phyloP scores from a whole-genome alignment of 768 basidiomycete genomes.

The Leccinum incarnatum region DNA sequence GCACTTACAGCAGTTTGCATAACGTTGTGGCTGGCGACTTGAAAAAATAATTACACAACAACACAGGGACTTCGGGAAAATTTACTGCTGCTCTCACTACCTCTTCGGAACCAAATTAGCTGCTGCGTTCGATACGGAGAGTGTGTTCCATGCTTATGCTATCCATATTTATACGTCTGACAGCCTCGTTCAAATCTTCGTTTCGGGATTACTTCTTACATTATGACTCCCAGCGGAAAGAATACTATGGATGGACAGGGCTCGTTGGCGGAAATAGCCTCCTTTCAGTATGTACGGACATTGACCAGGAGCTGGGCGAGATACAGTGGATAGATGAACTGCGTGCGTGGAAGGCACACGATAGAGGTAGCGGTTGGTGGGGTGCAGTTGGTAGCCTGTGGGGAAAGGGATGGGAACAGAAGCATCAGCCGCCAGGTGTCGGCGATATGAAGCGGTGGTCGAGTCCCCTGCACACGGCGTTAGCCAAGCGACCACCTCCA shows the following conservation, averaged over 20 bases:
- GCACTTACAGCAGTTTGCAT: too few species aligned
- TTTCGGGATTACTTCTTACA: not conserved
- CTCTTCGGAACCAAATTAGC: constrained; percentile 47
- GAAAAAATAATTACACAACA: too few species aligned
- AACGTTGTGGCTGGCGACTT: too few species aligned
- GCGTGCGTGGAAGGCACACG: not conserved
- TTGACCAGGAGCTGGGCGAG: not conserved
- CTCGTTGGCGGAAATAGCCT: constrained; percentile 73
- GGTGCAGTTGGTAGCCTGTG: not conserved
- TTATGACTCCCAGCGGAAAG: not conserved
- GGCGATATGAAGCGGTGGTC: constrained; percentile 32
- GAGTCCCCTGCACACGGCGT: not conserved
- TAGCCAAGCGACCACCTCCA: not conserved
- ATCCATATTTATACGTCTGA: constrained; percentile 61
- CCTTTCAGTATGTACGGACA: constrained; percentile 43
- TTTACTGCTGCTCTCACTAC: too few species aligned
- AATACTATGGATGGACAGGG: constrained; percentile 24
- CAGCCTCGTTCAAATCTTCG: constrained; percentile 10
- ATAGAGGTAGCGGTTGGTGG: not conserved
- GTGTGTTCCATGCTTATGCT: constrained; percentile 66
- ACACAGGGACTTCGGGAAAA: too few species aligned
- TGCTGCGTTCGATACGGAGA: constrained; percentile 65
- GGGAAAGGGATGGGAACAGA: constrained; percentile 6
- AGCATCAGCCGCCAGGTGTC: constrained; percentile 51
- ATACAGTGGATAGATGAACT: not conserved